Conservation (phyloP, 495 filamentous ascomycete species). For the Hypoxylon cercidicola region DNA sequence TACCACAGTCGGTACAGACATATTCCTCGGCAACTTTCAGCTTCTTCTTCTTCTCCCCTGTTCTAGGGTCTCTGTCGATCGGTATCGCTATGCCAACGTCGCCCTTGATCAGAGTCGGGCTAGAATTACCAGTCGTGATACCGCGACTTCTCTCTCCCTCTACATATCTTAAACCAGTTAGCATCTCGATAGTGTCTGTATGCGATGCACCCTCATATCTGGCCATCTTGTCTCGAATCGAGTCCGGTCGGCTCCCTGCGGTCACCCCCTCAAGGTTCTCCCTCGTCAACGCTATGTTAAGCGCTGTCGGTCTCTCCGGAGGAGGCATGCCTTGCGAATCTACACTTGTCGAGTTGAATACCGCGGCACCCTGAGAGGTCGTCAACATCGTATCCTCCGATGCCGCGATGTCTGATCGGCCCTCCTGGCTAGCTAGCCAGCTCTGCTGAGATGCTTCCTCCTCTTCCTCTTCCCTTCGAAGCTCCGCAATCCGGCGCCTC, state of each 20-base stretch:
- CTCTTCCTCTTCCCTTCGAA: slow-evolving; percentile 87
- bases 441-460: slow-evolving; percentile 61
- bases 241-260: slow-evolving; percentile 72
- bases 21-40: slow-evolving; percentile 92
- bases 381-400: slow-evolving; percentile 57
- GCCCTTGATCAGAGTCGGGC: slow-evolving; percentile 82
- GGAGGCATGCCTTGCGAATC: slow-evolving; percentile 69
- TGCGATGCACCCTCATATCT: slow-evolving; percentile 78
- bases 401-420: slow-evolving; percentile 62
- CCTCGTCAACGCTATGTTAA: slow-evolving; percentile 74
- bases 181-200: slow-evolving; percentile 90
- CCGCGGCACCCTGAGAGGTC: slow-evolving; percentile 30
- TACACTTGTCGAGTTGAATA: slow-evolving; percentile 38
- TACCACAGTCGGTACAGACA: slow-evolving; percentile 93
- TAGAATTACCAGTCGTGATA: slow-evolving; percentile 85
- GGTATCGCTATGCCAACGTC: slow-evolving; percentile 88
- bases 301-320: slow-evolving; percentile 69
- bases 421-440: slow-evolving; percentile 64
- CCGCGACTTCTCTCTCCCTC: slow-evolving; percentile 91
- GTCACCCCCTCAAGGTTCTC: slow-evolving; percentile 84
- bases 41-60: slow-evolving; percentile 86
- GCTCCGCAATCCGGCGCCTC: slow-evolving; percentile 81
- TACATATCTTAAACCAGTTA: slow-evolving; percentile 87
- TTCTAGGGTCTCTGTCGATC: slow-evolving; percentile 73
- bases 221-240: slow-evolving; percentile 80